Evolutionary conservation across 768 basidiomycete genomes (phyloP).

Genomic region (Saitozyma podzolica): DNA sequence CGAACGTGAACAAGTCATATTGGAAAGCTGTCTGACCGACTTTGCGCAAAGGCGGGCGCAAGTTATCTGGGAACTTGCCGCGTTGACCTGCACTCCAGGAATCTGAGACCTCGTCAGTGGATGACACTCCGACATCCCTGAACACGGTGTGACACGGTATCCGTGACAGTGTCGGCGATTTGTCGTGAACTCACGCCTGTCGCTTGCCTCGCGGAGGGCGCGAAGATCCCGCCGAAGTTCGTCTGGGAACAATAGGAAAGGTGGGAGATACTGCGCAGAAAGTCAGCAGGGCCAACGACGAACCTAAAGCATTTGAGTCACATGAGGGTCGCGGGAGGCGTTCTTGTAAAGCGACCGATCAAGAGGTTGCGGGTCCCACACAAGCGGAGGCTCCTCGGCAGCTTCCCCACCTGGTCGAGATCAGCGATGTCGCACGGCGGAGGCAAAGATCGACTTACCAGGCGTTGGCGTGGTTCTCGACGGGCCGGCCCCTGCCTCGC

Average conservation of each 20-base stretch:
- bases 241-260: conserved; percentile 29
- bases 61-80: conserved; percentile 80
- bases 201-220: conserved; percentile 17
- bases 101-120: conserved; percentile 53
- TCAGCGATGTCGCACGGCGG: background rate
- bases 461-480: conserved; percentile 6
- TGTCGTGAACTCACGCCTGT: conserved; percentile 23
- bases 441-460: background rate
- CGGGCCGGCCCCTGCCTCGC: conserved; percentile 16
- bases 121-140: too few species aligned
- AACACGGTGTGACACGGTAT: too few species aligned
- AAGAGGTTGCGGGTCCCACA: conserved; percentile 9
- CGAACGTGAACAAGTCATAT: conserved; percentile 68
- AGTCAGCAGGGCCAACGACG: conserved; percentile 3
- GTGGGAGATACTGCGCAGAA: conserved; percentile 29
- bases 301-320: background rate
- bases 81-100: conserved; percentile 66
- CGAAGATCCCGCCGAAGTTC: conserved; percentile 20
- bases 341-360: conserved; percentile 24
- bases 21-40: conserved; percentile 75
- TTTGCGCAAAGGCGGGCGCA: conserved; percentile 71
- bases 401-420: conserved; percentile 1
- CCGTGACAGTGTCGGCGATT: conserved; percentile 1
- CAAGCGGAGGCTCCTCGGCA: background rate
- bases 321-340: conserved; percentile 26